Percentiles rank a stretch among this genome's conserved stretches.
These are phyloP conservation scores for Cladosporium halotolerans DNA, from an alignment of 2,329 filamentous ascomycete genomes.

Conservation along the genomic window DNA sequence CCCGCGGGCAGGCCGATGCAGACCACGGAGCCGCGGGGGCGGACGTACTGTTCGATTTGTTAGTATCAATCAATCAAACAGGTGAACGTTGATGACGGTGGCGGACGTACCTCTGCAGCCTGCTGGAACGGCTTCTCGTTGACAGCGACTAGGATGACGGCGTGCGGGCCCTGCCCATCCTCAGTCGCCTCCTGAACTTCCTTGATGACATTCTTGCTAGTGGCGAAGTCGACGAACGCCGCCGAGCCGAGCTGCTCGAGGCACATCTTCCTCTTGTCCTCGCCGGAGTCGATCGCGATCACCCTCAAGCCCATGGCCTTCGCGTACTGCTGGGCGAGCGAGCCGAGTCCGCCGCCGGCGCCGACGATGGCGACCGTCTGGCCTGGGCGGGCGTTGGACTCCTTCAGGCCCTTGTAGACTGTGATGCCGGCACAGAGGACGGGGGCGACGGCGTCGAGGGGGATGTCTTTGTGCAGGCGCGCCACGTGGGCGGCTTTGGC, in stretches of 20 bases:
- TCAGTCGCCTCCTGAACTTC: slow-evolving; percentile 76
- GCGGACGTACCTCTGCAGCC: slow-evolving; percentile 54
- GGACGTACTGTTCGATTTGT: slow-evolving; percentile 58
- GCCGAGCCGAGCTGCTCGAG: slow-evolving; percentile 61
- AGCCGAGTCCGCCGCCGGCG: slow-evolving; percentile 76
- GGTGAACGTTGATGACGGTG: not conserved
- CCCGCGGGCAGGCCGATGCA: slow-evolving; percentile 83
- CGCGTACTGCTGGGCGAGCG: slow-evolving; percentile 77
- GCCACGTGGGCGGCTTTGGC: slow-evolving; percentile 82
- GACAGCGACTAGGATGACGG: slow-evolving; percentile 79
- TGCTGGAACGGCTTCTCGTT: slow-evolving; percentile 93
- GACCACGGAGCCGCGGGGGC: slow-evolving; percentile 73
- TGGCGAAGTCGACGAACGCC: slow-evolving; percentile 73
- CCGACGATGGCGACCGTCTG: slow-evolving; percentile 80
- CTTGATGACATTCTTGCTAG: slow-evolving; percentile 68
- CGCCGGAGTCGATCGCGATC: slow-evolving; percentile 77
- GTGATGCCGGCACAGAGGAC: slow-evolving; percentile 81
- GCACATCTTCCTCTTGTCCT: slow-evolving; percentile 70
- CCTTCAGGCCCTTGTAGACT: slow-evolving; percentile 87
- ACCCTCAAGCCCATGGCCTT: slow-evolving; percentile 79
- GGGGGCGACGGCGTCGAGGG: slow-evolving; percentile 71
- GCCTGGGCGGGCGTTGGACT: slow-evolving; percentile 66
- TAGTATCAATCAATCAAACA: not conserved
- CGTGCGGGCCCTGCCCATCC: slow-evolving; percentile 79
- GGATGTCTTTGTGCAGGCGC: slow-evolving; percentile 68